Base-by-base conservation (phyloP, 179 eudicot species). In the Camellia oleifera region DNA sequence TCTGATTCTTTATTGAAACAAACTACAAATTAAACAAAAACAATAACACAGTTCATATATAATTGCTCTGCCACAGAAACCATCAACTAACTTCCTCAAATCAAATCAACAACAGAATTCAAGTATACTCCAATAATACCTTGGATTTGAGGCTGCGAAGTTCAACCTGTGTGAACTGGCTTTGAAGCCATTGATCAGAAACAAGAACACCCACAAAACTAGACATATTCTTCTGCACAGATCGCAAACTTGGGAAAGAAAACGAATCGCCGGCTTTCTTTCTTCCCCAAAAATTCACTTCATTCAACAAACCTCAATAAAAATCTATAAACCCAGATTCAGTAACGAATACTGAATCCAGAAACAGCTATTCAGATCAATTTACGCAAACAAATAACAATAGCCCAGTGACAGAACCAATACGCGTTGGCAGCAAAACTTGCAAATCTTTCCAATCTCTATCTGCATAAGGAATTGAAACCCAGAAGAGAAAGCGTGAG, bases 141-240 rank as follows among this genome's bases (percentile, higher is more conserved):
- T 91, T 91, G 79, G 91, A 77, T 76, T 88, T 90, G 69, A 93
- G 93, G 83, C 87, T 87, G 71, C 94, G 95, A 81, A 93, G 92
- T 82, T 93, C 93, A 26, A 89, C 97, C 82, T 93, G 97, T n/a
- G 97, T 91, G 84, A 93, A 93, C 87, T 93, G 97, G 81, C 93
- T 90, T 26, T 93, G 97, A 80, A 93, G 97, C 85, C 85, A 82
- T 68, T 90, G 91, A 83, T 93, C 97, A 72, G 94, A 91, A 68
- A 91, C 91, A 77, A 88, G 83, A 76, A 93, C 93, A 82, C 97
- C 97, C 67, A 77, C 88, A 87, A 80, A 91, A 18, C 88, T 86
- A 82, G 93, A 88, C 97, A 93, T 93, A 67, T 80, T 75, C 56
- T 46, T 62, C 72, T 26, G 3, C 50, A 54, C 76, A 58, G 53